Conservation (phyloP, 2,329 filamentous ascomycete species). For the Trichoderma citrinoviride region DNA sequence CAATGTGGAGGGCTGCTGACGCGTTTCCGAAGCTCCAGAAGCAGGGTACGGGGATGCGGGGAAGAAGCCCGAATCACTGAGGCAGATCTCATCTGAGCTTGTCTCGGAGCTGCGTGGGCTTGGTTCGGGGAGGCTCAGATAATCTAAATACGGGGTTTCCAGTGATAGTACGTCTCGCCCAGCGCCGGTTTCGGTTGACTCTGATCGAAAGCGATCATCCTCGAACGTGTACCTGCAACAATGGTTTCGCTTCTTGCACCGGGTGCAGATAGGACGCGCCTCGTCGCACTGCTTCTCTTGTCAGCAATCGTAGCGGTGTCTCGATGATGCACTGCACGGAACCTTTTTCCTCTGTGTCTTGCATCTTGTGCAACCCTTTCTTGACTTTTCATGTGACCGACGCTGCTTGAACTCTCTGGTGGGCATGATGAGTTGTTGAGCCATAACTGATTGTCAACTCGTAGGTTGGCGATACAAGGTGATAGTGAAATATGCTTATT, state of each 20-base stretch:
- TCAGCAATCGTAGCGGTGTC: not conserved
- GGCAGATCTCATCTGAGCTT: not conserved
- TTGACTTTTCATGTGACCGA: slow-evolving; percentile 14
- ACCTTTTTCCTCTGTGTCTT: slow-evolving; percentile 15
- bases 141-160: slow-evolving; percentile 1
- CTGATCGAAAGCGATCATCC: not conserved
- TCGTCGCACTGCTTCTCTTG: slow-evolving; percentile 2
- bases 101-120: slow-evolving; percentile 10
- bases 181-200: not conserved
- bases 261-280: not conserved
- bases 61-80: not conserved
- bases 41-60: not conserved
- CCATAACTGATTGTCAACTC: too few relatives aligned
- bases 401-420: slow-evolving; percentile 13
- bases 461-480: too few relatives aligned
- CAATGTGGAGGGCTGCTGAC: not conserved
- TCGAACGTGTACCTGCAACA: not conserved
- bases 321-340: not conserved
- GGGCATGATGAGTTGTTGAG: too few relatives aligned
- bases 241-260: slow-evolving; percentile 15
- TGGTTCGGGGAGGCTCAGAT: not conserved
- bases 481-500: too few relatives aligned
- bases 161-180: not conserved
- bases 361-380: slow-evolving; percentile 9
- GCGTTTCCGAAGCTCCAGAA: not conserved